phyloP scores from a whole-genome alignment of 2,329 filamentous ascomycete species.

The Monascus ruber region DNA sequence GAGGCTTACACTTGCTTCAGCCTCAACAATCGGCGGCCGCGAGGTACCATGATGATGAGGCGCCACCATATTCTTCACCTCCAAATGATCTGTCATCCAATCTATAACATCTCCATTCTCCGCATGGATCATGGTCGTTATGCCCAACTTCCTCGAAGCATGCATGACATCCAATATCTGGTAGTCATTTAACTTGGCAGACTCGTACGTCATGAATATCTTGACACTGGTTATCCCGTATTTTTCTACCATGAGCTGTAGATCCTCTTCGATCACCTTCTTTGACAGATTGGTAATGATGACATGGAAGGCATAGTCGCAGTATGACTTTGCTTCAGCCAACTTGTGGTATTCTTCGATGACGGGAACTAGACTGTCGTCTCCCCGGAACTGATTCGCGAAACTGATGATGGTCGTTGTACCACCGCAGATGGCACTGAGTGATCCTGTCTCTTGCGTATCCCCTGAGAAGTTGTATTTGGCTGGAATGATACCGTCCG shows the following conservation, averaged over 20 bases:
- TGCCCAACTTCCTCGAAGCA: constrained; percentile 30
- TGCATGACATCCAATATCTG: neutral
- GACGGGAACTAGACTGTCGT: constrained; percentile 34
- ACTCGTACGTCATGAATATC: neutral
- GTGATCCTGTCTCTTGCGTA: constrained; percentile 18
- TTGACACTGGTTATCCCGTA: neutral
- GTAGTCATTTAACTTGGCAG: neutral
- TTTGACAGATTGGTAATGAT: constrained; percentile 33
- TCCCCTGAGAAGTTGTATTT: neutral
- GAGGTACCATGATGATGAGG: constrained; percentile 38
- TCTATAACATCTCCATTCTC: constrained; percentile 38
- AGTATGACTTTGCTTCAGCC: constrained; percentile 36
- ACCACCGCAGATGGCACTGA: constrained; percentile 37
- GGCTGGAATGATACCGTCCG: neutral
- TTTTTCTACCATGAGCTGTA: constrained; percentile 37
- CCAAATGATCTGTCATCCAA: constrained; percentile 32
- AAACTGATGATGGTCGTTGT: constrained; percentile 41
- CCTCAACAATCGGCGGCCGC: constrained; percentile 36
- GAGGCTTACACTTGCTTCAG: constrained; percentile 36
- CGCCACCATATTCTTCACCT: constrained; percentile 26
- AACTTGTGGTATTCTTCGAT: constrained; percentile 33
- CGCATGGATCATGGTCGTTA: constrained; percentile 41
- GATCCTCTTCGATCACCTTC: constrained; percentile 34
- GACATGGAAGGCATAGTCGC: constrained; percentile 41
- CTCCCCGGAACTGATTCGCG: constrained; percentile 35